A percentile compares a stretch with the other conserved stretches of the same genome.
These are phyloP conservation scores for Elaeis oleifera DNA, from an alignment of 202 grass and related monocot genomes.

Conservation along the genomic window DNA sequence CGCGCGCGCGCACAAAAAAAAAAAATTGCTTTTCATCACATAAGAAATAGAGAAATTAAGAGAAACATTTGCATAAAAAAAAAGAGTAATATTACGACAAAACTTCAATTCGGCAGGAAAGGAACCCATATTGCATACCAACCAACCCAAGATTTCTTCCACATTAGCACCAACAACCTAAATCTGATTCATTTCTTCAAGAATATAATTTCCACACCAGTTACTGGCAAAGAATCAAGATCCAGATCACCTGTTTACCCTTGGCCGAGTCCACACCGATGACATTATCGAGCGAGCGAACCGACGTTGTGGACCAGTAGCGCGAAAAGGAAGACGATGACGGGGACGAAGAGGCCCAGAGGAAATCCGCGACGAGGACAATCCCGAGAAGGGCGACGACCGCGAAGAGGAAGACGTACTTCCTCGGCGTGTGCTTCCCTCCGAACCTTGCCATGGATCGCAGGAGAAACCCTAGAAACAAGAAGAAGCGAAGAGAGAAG, in stretches of 20 bases:
- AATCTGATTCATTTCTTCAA: too few species aligned
- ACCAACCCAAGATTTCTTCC: not conserved
- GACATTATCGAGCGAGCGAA: not conserved
- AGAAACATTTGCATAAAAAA: not conserved
- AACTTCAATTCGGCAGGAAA: not conserved
- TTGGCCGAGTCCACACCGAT: not conserved
- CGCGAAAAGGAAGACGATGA: conserved; percentile 31
- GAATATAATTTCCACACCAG: too few species aligned
- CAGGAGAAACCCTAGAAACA: not conserved
- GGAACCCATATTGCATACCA: conserved; percentile 1
- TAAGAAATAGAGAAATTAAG: not conserved
- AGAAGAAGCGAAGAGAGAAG: not conserved
- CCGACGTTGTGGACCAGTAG: conserved; percentile 17
- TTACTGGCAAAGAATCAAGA: not conserved
- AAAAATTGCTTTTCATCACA: not conserved
- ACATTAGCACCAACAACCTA: too few species aligned
- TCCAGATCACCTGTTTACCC: conserved; percentile 2
- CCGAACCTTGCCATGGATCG: conserved; percentile 5
- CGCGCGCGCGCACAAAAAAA: not conserved
- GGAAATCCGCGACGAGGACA: conserved; percentile 34
- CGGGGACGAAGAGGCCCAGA: conserved; percentile 29
- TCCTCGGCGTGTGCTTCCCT: conserved; percentile 10
- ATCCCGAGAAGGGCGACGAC: conserved; percentile 26
- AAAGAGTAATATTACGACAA: not conserved
- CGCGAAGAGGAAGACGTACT: conserved; percentile 21